Base-by-base conservation (phyloP, 2,329 filamentous ascomycete species). In the Xylaria sp. region DNA sequence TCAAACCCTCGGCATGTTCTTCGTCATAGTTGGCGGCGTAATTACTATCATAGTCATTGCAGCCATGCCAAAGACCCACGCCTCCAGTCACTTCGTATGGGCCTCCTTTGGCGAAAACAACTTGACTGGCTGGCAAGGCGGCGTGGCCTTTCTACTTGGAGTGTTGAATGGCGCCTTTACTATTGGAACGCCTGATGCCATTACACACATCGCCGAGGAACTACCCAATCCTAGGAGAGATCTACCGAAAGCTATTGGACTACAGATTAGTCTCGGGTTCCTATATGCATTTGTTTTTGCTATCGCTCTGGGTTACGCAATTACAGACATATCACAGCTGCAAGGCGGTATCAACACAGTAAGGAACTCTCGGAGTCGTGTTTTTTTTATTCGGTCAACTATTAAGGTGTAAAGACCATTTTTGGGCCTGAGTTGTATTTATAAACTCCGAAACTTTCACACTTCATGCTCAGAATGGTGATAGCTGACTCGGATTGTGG, bases 81-180 rank as follows among this genome's bases (percentile, higher is more conserved):
- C 84, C 3, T 82, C 79, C 50, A 83, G 82, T 70, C 71, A 82
- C 32, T 86, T 85, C 34, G 86, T 90, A 9, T 90, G 87, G 87
- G 77, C 71, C 41, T 81, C 79, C 1, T 83, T 84, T 70, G 66
- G 77, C 5, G 80, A 82, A 70, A 82, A 84, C 67, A 86, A 85
- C 68, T 73, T 77, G 72, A 87, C 79, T 74, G 87, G 87, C 60
- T 86, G 78, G 86, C 80, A 72, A 72, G 81, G 87, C 52, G 88
- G 88, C 18, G 86, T 91, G n/a, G 88, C 88, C 2, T 91, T 91
- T 70, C 79, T 90, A 30, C 80, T 86, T 0, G 89, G 89, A 20
- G 89, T 91, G 76, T 81, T 91, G 28, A 91, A 91, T 72, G 89
- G 89, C 5, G 87, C 89, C 12, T 91, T 89, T 74, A 88, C 87